Conservation (phyloP, 495 filamentous ascomycete genomes). For the Lepidopterella palustris region DNA sequence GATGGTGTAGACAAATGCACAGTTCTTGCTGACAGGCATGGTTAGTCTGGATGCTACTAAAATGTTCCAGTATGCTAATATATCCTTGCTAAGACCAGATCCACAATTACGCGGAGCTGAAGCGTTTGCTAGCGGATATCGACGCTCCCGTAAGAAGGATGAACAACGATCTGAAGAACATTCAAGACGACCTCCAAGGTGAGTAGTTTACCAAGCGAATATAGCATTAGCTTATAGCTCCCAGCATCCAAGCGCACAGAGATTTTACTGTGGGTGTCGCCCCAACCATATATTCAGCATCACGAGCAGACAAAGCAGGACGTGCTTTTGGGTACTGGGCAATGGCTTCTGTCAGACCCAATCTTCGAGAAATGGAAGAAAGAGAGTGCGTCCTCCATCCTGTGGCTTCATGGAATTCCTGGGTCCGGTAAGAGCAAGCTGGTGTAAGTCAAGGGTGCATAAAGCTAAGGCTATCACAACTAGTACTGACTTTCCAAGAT, state of each 20-base stretch:
- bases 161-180: conserved; percentile 22
- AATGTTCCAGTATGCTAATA: background rate
- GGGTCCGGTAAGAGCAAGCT: conserved; percentile 35
- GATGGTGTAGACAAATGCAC: conserved; percentile 4
- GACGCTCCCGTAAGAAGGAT: conserved; percentile 16
- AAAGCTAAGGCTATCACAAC: conserved; percentile 11
- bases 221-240: background rate
- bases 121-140: conserved; percentile 9
- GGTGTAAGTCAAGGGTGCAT: conserved; percentile 4
- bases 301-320: conserved; percentile 21
- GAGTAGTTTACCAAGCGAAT: background rate
- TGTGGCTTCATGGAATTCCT: conserved; percentile 35
- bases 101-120: conserved; percentile 8
- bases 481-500: conserved; percentile 2
- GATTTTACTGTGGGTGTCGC: background rate
- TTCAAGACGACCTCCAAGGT: conserved; percentile 21
- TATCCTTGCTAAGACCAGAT: background rate
- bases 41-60: conserved; percentile 2
- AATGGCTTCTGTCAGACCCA: conserved; percentile 27
- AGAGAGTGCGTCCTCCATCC: conserved; percentile 30
- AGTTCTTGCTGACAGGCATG: conserved; percentile 6
- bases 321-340: conserved; percentile 21
- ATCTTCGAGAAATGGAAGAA: conserved; percentile 27
- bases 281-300: conserved; percentile 1
- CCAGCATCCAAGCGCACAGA: background rate